Evolutionary conservation across 225 moss, liverwort and hornwort species (phyloP).

Genomic region (Straminergon stramineum): DNA sequence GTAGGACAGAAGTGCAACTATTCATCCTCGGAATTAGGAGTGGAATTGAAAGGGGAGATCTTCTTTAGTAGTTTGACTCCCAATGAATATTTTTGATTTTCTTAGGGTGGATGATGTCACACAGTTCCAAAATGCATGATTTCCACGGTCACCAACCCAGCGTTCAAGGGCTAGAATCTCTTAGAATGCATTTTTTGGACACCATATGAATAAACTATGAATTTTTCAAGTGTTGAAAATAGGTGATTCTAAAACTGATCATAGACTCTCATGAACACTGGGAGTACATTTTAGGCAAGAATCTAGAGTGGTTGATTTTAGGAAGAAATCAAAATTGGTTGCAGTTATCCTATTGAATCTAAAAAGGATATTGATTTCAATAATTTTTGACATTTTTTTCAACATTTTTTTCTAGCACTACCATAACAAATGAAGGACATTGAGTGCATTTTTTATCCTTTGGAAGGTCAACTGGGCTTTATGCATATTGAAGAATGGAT

Average conservation of each 20-base stretch:
- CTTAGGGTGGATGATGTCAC: too few relatives aligned
- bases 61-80: too few relatives aligned
- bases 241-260: rapidly evolving
- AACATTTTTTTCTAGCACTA: neutral
- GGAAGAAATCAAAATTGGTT: rapidly evolving
- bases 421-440: too few relatives aligned
- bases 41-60: too few relatives aligned
- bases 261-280: neutral
- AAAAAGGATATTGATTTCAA: rapidly evolving
- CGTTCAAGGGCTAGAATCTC: too few relatives aligned
- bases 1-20: too few relatives aligned
- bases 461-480: too few relatives aligned
- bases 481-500: neutral
- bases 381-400: neutral
- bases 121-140: too few relatives aligned
- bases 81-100: too few relatives aligned
- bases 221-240: neutral
- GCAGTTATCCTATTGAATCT: rapidly evolving
- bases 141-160: too few relatives aligned
- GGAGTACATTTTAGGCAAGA: neutral
- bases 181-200: neutral
- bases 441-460: rapidly evolving
- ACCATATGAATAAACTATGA: neutral
- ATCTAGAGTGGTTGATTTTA: neutral
- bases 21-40: too few relatives aligned